Evolutionary conservation across 495 filamentous ascomycete genomes (phyloP).

Genomic region (Aspergillus heteromorphus): DNA sequence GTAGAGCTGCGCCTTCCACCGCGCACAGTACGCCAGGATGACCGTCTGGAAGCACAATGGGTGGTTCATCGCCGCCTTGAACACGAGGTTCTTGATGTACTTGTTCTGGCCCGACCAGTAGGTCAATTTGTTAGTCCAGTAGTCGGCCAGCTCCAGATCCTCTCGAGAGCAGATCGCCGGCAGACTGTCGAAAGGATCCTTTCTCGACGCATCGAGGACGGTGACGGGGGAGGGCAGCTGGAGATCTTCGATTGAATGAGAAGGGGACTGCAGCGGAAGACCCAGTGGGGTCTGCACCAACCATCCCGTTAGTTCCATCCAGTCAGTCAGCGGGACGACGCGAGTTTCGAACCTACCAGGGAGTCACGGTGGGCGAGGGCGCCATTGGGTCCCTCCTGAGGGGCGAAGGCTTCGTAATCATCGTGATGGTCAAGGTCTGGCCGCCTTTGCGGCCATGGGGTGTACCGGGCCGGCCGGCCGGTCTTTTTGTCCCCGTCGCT

Average conservation of each 20-base stretch:
- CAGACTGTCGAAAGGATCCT: constrained; percentile 31
- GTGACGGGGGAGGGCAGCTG: constrained; percentile 23
- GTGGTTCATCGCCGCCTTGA: constrained; percentile 31
- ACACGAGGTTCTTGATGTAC: constrained; percentile 34
- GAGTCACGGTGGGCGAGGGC: background rate
- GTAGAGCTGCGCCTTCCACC: constrained; percentile 31
- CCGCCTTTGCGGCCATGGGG: constrained; percentile 23
- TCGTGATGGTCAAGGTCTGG: constrained; percentile 2
- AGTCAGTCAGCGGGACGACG: background rate
- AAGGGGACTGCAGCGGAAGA: background rate
- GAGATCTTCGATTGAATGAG: constrained; percentile 1
- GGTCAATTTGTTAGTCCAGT: constrained; percentile 32
- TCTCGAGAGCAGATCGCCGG: constrained; percentile 17
- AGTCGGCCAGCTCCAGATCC: constrained; percentile 31
- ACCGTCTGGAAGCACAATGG: constrained; percentile 35
- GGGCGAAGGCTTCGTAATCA: background rate
- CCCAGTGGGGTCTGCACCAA: background rate
- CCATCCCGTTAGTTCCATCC: background rate
- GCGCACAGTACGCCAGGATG: constrained; percentile 36
- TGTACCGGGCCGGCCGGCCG: constrained; percentile 15
- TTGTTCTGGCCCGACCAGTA: constrained; percentile 45
- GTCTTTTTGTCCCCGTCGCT: constrained; percentile 14
- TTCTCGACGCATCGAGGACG: constrained; percentile 28
- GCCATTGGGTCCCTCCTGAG: background rate
- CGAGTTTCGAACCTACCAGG: background rate